A percentile compares a stretch with the other conserved stretches of the same genome.
Conservation (phyloP, 1,284 basidiomycete species). For the Erythrobasidium hasegawianum region DNA sequence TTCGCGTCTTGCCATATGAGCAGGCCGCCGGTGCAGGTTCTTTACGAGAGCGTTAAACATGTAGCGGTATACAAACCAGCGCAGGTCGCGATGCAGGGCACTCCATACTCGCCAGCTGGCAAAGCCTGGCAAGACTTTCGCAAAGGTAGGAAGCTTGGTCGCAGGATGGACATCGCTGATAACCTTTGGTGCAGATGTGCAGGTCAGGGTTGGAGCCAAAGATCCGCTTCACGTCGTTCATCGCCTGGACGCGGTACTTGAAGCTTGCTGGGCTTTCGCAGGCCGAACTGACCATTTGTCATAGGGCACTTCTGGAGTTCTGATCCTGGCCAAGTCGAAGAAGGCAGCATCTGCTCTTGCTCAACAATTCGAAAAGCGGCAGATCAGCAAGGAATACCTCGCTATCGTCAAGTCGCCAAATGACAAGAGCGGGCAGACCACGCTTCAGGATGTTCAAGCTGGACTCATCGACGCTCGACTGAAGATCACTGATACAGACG, state of each 20-base stretch:
- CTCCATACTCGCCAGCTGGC: conserved; percentile 8
- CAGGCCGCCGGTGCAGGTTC: not conserved
- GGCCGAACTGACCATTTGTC: not conserved
- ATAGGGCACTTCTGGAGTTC: conserved; percentile 29
- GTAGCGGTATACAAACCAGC: conserved; percentile 28
- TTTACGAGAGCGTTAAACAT: conserved; percentile 20
- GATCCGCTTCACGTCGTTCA: conserved; percentile 19
- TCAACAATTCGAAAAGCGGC: conserved; percentile 6
- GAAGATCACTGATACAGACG: too few relatives aligned
- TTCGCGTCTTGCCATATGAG: too few relatives aligned
- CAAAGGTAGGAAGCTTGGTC: not conserved
- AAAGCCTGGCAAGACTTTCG: conserved; percentile 4
- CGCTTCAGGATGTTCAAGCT: not conserved
- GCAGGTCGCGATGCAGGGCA: conserved; percentile 27
- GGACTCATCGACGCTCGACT: too few relatives aligned
- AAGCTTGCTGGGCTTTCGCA: not conserved
- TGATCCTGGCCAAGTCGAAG: conserved; percentile 30
- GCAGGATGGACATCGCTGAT: not conserved
- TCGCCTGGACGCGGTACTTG: conserved; percentile 30
- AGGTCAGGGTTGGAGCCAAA: not conserved
- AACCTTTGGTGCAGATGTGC: not conserved
- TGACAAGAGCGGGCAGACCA: not conserved
- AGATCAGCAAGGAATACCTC: conserved; percentile 18
- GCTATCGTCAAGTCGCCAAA: conserved; percentile 15
- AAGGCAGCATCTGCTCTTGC: conserved; percentile 1